phyloP scores from a whole-genome alignment of 1,284 basidiomycete species.

The Apiotrichum akiyoshidainum region DNA sequence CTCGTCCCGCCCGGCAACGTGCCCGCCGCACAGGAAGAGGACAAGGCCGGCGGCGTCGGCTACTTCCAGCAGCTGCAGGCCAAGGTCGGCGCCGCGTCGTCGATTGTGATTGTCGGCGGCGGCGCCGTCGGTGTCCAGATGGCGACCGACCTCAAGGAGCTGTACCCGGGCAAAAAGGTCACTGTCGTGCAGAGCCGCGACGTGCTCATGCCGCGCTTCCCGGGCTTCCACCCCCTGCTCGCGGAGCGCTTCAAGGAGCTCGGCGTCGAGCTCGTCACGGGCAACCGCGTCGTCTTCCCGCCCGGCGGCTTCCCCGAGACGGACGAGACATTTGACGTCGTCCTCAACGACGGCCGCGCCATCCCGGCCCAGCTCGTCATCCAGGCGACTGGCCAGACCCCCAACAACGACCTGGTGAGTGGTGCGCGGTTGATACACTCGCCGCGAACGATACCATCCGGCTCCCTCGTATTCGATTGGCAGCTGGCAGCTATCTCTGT shows the following conservation, averaged over 20 bases:
- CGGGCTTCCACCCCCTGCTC: constrained; percentile 56
- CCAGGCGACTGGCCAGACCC: constrained; percentile 50
- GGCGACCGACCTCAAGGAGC: constrained; percentile 64
- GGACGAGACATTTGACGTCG: constrained; percentile 36
- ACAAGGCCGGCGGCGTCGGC: constrained; percentile 20
- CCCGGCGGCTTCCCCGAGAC: constrained; percentile 50
- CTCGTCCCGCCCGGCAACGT: constrained; percentile 40
- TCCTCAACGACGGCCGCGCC: constrained; percentile 37
- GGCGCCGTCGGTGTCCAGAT: constrained; percentile 57
- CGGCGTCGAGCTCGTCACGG: constrained; percentile 45
- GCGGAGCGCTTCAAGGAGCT: constrained; percentile 43
- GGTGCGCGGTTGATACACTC: too few relatives aligned
- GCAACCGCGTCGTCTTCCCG: constrained; percentile 25
- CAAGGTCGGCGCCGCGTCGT: constrained; percentile 23
- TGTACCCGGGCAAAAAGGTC: constrained; percentile 60
- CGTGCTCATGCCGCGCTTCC: constrained; percentile 60
- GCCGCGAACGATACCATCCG: too few relatives aligned
- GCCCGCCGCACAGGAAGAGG: constrained; percentile 6
- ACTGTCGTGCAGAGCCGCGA: constrained; percentile 66
- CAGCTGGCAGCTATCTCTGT: too few relatives aligned
- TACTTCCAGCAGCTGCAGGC: constrained; percentile 28
- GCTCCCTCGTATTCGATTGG: too few relatives aligned
- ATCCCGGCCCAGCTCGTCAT: constrained; percentile 37
- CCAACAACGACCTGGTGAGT: constrained; percentile 48
- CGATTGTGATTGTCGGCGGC: constrained; percentile 46